Conservation (phyloP, 805 yeast species). For the Cyberlindnera sargentensis region DNA sequence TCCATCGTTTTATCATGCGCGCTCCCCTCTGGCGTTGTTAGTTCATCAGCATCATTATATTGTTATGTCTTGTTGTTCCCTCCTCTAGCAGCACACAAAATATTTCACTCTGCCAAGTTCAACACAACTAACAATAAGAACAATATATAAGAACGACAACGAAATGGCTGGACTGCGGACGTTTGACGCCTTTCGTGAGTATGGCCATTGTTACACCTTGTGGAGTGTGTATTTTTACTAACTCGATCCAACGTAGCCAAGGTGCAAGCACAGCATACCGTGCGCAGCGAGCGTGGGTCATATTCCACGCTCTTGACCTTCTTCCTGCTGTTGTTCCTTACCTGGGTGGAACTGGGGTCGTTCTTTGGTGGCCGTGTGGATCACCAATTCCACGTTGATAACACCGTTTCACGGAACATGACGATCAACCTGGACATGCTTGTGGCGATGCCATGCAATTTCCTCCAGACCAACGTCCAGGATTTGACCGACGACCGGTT, state of each 20-base stretch:
- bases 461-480: constrained; percentile 63
- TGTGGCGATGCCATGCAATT: constrained; percentile 79
- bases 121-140: too few species aligned
- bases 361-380: constrained; percentile 77
- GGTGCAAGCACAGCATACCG: constrained; percentile 61
- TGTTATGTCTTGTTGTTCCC: too few species aligned
- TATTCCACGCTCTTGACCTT: constrained; percentile 58
- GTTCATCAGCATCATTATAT: too few species aligned
- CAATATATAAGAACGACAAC: too few species aligned
- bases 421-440: constrained; percentile 72
- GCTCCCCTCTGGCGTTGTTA: too few species aligned
- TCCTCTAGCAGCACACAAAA: too few species aligned
- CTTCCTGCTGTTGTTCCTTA: constrained; percentile 54
- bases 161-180: constrained; percentile 29
- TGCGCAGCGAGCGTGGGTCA: constrained; percentile 74
- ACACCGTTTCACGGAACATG: constrained; percentile 46
- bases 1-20: not conserved
- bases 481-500: constrained; percentile 76
- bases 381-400: constrained; percentile 72
- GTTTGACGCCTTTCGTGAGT: constrained; percentile 69
- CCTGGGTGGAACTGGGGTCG: constrained; percentile 83
- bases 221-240: too few species aligned
- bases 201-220: not conserved
- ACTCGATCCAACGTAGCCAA: constrained; percentile 38
- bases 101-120: too few species aligned